phyloP scores from a whole-genome alignment of 768 basidiomycete genomes.

The Pleurotus sapidus region DNA sequence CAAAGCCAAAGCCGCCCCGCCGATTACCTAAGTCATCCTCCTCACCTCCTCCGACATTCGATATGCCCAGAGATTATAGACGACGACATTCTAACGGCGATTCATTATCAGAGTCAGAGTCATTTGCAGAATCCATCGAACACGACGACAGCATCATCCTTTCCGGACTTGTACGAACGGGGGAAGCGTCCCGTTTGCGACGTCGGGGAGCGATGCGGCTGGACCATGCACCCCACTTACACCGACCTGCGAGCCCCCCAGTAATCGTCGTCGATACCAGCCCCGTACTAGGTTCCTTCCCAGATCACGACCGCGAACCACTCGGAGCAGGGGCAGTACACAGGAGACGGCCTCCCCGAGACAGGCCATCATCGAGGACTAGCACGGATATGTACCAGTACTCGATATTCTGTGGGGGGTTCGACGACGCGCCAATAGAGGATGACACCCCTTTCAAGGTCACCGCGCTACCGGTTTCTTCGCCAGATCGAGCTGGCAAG shows the following conservation, averaged over 20 bases:
- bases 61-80: background rate
- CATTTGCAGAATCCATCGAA: slow-evolving; percentile 29
- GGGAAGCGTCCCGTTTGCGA: slow-evolving; percentile 71
- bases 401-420: slow-evolving; percentile 1
- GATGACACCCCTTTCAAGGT: slow-evolving; percentile 22
- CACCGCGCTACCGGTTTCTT: slow-evolving; percentile 30
- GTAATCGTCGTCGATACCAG: background rate
- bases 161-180: slow-evolving; percentile 71
- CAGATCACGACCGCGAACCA: slow-evolving; percentile 2
- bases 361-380: background rate
- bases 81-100: background rate
- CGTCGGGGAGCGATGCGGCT: slow-evolving; percentile 70
- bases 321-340: slow-evolving; percentile 4
- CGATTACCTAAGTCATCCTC: no score
- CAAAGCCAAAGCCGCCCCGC: no score
- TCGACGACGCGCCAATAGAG: background rate
- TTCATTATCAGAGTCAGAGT: background rate
- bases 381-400: background rate
- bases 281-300: background rate
- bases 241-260: background rate
- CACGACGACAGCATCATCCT: slow-evolving; percentile 66
- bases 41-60: background rate
- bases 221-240: slow-evolving; percentile 29
- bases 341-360: background rate
- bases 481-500: slow-evolving; percentile 3